Base-by-base conservation (phyloP, 1,284 basidiomycete species). In the Puccinia polysora region DNA sequence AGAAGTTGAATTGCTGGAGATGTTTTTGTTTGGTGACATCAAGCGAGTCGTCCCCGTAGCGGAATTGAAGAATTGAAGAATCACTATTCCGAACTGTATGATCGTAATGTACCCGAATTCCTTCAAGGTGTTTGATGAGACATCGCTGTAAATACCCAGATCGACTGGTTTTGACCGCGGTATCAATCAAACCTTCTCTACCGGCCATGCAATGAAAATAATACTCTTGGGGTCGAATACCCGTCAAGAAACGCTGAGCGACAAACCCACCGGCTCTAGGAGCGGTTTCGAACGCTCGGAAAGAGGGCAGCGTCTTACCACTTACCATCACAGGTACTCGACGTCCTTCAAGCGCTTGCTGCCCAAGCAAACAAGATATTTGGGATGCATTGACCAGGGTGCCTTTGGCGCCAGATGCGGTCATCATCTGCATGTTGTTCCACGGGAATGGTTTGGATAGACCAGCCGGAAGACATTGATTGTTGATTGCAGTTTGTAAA, bases 201-300 rank as follows among this genome's bases (percentile, higher is more conserved):
- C 96, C 96, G 73, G 96, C 94, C 96, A 99, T 99, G 81, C 96
- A 97, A 82, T 98, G 96, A 85, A 99, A 99, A 83, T 97, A 99
- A 83, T 97, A 99, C 81, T 99, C 96, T 80, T 99, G 96, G 0
- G 96, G 96, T 75, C 90, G 91, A 79, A 99, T 89, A 74, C 96
- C 96, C 20, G 96, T 98, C 83, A 99, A 85, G 86, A 99, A 99
- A 64, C 96, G 91, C 80, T 94, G 96, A n/a, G 91, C 92, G 62
- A 99, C 91, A 80, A 96, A 99, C n/a, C 96, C 96, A 81, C 96
- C 96, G 18, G 96, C 95, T 74, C 97, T 90, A 0, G 95, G 92
- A 72, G 88, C 89, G 4, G 96, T 98, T 81, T 98, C 96, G 81
- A 97, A 97, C 0, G 95, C 84, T 79, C 90, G 90, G 87, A 98